Base-by-base conservation (phyloP, 1,284 basidiomycete species). In the Papiliotrema flavescens region DNA sequence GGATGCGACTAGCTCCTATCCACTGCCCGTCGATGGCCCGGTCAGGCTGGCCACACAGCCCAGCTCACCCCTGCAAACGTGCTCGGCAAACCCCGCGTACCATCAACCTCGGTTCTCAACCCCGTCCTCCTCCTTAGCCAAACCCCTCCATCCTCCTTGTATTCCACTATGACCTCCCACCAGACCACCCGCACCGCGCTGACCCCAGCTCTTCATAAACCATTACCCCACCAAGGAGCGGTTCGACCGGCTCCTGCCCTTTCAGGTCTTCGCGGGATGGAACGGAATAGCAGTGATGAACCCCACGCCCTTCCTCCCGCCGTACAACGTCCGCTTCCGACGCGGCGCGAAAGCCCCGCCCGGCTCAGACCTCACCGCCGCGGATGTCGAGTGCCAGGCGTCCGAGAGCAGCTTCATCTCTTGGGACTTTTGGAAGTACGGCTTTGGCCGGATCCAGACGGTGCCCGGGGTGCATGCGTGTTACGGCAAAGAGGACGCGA, bases 211-310 rank as follows among this genome's bases (percentile, higher is more conserved):
- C 20, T 70, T 76, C 62, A 62, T 68, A 15, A 67, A 70, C 22
- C 67, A 67, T 22, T 67, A 70, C 0, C 34, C 51, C 3, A 72
- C 70, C 15, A 65, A 65, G 26, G 47, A 53, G 32, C 68, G 71
- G n/a, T 71, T 72, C 61, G 59, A 68, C 22, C 58, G 57, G 37
- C 57, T 64, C 45, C 62, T 75, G 26, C 75, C 76, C 2, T 74
- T 75, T 63, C 78, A 79, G 59, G 78, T 78, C 19, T 78, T 78
- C 58, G 70, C 75, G n/a, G 78, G 77, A 43, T 80, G 84, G 84
- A 84, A 85, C 66, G 84, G 84, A 24, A 80, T 78, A 48, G 67
- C 74, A 15, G 74, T 76, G 19, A 59, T 80, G 48, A 57, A 60
- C 41, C 71, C 75, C 20, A 55, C 48, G 3, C 73, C 75, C 0